Base-by-base conservation (phyloP, 2,329 filamentous ascomycete species). In the Fusarium pseudocircinatum region DNA sequence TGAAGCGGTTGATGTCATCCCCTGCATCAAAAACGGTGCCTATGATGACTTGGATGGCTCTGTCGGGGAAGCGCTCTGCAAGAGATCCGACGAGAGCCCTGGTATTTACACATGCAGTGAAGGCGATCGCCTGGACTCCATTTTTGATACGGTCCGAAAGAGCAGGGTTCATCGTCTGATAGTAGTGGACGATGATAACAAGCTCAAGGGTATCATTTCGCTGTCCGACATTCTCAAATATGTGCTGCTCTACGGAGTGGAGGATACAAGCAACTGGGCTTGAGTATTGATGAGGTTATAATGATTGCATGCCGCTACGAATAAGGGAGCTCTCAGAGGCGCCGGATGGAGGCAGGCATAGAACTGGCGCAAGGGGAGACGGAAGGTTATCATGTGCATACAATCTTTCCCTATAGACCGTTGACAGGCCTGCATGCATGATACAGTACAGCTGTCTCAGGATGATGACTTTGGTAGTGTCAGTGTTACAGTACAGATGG, bases 221-320 rank as follows among this genome's bases (percentile, higher is more conserved):
- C 87, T 99, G 61, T 98, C 96, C 67, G 96, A 99, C 83, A 98
- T 99, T 75, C 89, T 99, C 75, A 95, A 97, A 79, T 98, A 99
- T 81, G 94, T 98, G 60, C 87, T 99, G 73, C 87, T 97, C 28
- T 89, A 94, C 76, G 94, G 94, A 59, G 92, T 94, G 78, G 91
- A 90, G 75, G 87, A 91, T 34, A 73, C 72, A 65, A 70, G 69
- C 54, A 71, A 63, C 58, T 79, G 74, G 77, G 40, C 62, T 54
- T 76, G 63, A 39, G 30, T 44, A 39, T 58, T 52, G 68, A 74
- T 63, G 64, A 75, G 56, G 72, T 65, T 60, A 77, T 63, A 75
- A 76, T 63, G 75, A 76, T 63, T 77, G 73, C 73, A 76, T 67
- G 67, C 67, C 64, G 65, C 69, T 63, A 71, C 60, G 67, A 72